A percentile compares a stretch with the other conserved stretches of the same genome.
These are phyloP conservation scores for Pythium biforme DNA, from an alignment of 352 stramenopile species.

Conservation along the genomic window DNA sequence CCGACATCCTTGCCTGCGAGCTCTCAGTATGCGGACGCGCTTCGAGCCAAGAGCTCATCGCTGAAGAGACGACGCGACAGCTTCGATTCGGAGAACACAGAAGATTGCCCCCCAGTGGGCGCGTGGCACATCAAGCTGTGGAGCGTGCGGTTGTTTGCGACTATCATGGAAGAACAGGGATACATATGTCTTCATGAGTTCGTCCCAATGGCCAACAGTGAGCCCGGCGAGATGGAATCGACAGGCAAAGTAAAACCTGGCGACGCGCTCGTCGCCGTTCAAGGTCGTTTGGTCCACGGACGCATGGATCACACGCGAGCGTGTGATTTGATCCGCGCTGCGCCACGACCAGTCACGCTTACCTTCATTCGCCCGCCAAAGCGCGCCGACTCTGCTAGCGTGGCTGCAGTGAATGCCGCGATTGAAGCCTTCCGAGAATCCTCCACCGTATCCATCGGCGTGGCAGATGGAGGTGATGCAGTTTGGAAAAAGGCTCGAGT, in stretches of 20 bases:
- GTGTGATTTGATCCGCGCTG: slow-evolving; percentile 48
- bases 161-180: slow-evolving; percentile 55
- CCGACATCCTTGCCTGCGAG: background rate
- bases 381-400: background rate
- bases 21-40: slow-evolving; percentile 8
- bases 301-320: slow-evolving; percentile 37
- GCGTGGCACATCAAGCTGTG: slow-evolving; percentile 45
- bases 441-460: background rate
- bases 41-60: slow-evolving; percentile 16
- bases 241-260: slow-evolving; percentile 45
- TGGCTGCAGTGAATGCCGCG: background rate
- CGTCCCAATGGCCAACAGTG: slow-evolving; percentile 41
- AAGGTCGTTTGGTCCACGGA: slow-evolving; percentile 33
- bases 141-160: slow-evolving; percentile 61
- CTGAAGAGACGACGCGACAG: slow-evolving; percentile 24
- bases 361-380: slow-evolving; percentile 30
- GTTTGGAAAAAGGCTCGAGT: background rate
- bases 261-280: slow-evolving; percentile 56
- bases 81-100: background rate
- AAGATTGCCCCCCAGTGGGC: background rate
- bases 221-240: slow-evolving; percentile 60
- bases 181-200: slow-evolving; percentile 59
- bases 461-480: background rate
- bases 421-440: background rate
- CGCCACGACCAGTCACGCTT: slow-evolving; percentile 44